Evolutionary conservation across 1,139 yeast genomes (phyloP).

Genomic region (Pichia sp.): DNA sequence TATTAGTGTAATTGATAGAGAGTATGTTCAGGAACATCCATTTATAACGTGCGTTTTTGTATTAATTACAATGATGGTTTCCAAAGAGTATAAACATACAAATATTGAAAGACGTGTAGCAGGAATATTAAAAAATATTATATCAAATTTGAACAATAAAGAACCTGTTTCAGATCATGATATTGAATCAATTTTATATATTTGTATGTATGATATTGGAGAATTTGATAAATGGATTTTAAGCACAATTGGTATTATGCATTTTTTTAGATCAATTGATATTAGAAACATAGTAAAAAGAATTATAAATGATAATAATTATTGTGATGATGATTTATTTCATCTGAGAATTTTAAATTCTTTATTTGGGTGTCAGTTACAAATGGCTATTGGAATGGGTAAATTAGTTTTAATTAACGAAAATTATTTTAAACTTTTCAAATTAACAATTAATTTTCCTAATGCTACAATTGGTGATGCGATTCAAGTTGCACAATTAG

Average conservation of each 20-base stretch:
- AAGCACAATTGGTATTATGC: conserved; percentile 43
- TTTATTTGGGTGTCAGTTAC: conserved; percentile 42
- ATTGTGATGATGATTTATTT: conserved; percentile 37
- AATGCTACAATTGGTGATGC: conserved; percentile 44
- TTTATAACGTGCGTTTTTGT: conserved; percentile 47
- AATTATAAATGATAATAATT: conserved; percentile 27
- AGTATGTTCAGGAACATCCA: conserved; percentile 40
- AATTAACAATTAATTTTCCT: conserved; percentile 38
- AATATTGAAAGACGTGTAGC: conserved; percentile 40
- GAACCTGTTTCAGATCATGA: conserved; percentile 46
- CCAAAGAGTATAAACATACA: conserved; percentile 41
- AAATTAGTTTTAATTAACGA: conserved; percentile 34
- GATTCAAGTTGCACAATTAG: conserved; percentile 41
- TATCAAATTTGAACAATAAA: conserved; percentile 31
- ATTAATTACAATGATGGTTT: conserved; percentile 44
- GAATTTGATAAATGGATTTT: conserved; percentile 44
- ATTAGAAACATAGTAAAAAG: conserved; percentile 36
- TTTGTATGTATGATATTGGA: conserved; percentile 45
- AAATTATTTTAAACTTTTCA: conserved; percentile 32
- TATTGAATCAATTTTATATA: conserved; percentile 47
- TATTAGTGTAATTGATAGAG: conserved; percentile 36
- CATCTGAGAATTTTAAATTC: conserved; percentile 46
- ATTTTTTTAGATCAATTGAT: conserved; percentile 39
- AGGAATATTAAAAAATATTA: conserved; percentile 38
- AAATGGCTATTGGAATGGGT: conserved; percentile 42